Evolutionary conservation across 805 yeast genomes (phyloP).

Genomic region (Candida sakaeoensis): DNA sequence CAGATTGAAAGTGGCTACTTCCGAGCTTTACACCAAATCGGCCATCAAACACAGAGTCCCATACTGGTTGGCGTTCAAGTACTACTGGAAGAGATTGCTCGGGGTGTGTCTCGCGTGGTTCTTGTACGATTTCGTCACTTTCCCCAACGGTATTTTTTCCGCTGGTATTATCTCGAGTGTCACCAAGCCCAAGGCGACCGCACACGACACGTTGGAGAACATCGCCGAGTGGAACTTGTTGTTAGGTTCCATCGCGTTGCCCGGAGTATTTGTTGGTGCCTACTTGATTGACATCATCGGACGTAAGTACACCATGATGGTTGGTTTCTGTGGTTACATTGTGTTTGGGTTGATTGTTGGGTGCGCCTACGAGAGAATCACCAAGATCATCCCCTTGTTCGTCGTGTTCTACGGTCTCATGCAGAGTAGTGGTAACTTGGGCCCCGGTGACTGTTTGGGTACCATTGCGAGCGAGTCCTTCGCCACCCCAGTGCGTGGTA

Average conservation of each 20-base stretch:
- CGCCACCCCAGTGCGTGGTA: conserved; percentile 77
- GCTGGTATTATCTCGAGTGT: conserved; percentile 54
- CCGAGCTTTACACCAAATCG: conserved; percentile 57
- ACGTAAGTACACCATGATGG: conserved; percentile 65
- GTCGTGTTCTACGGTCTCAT: conserved; percentile 71
- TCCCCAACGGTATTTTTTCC: conserved; percentile 61
- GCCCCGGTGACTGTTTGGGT: conserved; percentile 78
- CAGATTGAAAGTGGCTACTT: conserved; percentile 65
- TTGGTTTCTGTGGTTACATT: conserved; percentile 69
- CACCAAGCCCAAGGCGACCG: conserved; percentile 14
- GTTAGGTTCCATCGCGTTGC: conserved; percentile 61
- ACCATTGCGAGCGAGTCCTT: conserved; percentile 59
- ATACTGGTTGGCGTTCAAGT: conserved; percentile 56
- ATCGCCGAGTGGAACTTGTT: conserved; percentile 74
- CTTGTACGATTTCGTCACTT: conserved; percentile 74
- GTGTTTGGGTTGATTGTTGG: conserved; percentile 72
- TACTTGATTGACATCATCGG: conserved; percentile 61
- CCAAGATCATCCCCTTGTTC: conserved; percentile 58
- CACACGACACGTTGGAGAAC: conserved; percentile 39
- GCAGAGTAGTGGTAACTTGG: conserved; percentile 57
- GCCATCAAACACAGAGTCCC: conserved; percentile 55
- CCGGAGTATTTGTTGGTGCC: conserved; percentile 74
- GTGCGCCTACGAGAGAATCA: conserved; percentile 53
- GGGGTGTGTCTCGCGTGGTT: conserved; percentile 80
- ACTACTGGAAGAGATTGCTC: conserved; percentile 62